These are phyloP conservation scores for Bodo saltans DNA, from an alignment of 78 protist species.

Conservation along the genomic window DNA sequence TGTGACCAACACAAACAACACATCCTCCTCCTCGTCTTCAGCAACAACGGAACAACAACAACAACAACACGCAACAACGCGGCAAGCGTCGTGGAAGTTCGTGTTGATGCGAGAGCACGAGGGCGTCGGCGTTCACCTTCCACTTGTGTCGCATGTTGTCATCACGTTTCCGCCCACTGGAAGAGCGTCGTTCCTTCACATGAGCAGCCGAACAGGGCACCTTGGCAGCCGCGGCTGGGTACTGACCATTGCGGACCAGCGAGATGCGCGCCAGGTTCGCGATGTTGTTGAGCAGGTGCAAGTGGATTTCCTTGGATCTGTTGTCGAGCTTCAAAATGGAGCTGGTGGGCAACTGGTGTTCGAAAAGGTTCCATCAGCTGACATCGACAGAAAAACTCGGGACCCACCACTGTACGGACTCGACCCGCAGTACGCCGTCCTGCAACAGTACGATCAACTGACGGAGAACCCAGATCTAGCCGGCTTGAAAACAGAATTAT, in stretches of 20 bases:
- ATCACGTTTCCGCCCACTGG: background rate
- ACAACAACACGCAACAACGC: no score
- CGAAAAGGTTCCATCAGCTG: background rate
- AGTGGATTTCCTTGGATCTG: background rate
- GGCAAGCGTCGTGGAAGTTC: slow-evolving; percentile 9
- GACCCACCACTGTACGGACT: background rate
- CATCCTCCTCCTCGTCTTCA: background rate
- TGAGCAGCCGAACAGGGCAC: slow-evolving; percentile 6
- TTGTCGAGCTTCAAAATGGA: background rate
- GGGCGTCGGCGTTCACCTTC: slow-evolving; percentile 9
- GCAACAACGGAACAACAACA: no score
- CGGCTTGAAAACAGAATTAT: no score
- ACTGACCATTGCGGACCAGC: background rate
- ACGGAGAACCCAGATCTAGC: background rate
- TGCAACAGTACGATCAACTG: background rate
- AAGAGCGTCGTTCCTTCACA: background rate
- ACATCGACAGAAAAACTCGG: background rate
- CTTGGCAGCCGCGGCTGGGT: background rate
- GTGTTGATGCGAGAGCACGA: slow-evolving; percentile 1
- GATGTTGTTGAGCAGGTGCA: background rate
- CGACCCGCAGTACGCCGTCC: background rate
- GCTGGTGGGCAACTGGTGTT: no score
- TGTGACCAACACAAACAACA: background rate
- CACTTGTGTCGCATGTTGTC: background rate
- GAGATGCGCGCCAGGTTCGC: background rate